phyloP scores from a whole-genome alignment of 139 green algal genomes.

The Chlorella sp. region DNA sequence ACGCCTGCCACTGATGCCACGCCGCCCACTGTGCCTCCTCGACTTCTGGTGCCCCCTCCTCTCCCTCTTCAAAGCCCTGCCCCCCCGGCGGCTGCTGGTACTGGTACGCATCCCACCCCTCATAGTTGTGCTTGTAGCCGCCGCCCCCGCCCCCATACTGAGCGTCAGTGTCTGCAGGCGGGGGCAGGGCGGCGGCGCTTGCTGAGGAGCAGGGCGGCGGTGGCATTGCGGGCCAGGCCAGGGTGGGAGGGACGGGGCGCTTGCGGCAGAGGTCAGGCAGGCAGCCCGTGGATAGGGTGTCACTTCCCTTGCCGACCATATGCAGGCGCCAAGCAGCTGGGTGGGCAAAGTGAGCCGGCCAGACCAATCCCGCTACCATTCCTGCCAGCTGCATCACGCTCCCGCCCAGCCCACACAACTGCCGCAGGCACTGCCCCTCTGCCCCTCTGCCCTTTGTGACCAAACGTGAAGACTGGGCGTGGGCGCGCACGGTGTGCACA shows the following conservation, averaged over 20 bases:
- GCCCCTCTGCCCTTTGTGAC: no score
- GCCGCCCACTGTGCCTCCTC: constrained; percentile 4
- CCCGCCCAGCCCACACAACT: no score
- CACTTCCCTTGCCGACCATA: not conserved
- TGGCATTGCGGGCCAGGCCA: not conserved
- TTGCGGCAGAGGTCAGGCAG: not conserved
- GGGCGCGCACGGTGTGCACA: no score
- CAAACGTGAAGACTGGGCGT: no score
- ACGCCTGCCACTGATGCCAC: constrained; percentile 15
- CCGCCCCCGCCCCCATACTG: constrained; percentile 27
- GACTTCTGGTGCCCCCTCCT: not conserved
- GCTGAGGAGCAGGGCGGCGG: not conserved
- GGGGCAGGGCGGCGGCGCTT: not conserved
- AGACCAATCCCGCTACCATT: no score
- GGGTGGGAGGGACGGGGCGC: not conserved
- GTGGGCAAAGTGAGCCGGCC: no score
- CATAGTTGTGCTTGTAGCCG: constrained; percentile 13
- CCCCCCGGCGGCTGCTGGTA: constrained; percentile 5
- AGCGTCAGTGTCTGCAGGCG: constrained; percentile 30
- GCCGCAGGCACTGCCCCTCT: no score
- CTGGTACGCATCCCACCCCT: constrained; percentile 34
- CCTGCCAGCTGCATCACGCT: no score
- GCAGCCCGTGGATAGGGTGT: not conserved
- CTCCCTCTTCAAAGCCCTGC: not conserved
- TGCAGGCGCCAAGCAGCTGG: no score